phyloP scores from a whole-genome alignment of 306 rosid genomes.

The Astragalus glycyphyllos region DNA sequence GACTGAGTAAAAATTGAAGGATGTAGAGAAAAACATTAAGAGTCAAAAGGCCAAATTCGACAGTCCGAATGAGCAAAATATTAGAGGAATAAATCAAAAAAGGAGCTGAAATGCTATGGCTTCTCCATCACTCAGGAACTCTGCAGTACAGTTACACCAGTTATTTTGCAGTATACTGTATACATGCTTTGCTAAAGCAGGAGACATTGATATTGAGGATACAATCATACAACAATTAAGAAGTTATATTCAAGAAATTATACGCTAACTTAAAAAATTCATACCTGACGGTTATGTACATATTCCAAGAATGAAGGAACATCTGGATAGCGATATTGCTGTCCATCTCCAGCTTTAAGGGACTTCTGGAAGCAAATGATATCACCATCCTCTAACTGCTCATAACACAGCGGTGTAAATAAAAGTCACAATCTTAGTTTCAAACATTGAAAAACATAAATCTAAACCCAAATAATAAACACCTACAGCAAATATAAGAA shows the following conservation, averaged over 20 bases:
- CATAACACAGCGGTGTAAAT: conserved; percentile 30
- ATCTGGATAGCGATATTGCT: conserved; percentile 70
- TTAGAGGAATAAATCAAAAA: too few relatives aligned
- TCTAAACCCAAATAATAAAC: not conserved
- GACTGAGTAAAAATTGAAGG: too few relatives aligned
- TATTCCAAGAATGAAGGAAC: conserved; percentile 87
- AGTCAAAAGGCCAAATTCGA: too few relatives aligned
- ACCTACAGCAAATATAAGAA: not conserved
- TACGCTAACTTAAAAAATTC: not conserved
- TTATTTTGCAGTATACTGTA: too few relatives aligned
- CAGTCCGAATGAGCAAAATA: too few relatives aligned
- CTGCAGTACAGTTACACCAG: too few relatives aligned
- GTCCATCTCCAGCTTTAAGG: conserved; percentile 50
- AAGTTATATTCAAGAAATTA: conserved; percentile 3
- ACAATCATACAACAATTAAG: conserved; percentile 1
- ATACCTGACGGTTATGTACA: conserved; percentile 93
- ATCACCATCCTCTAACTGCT: conserved; percentile 94
- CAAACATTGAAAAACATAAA: conserved; percentile 9
- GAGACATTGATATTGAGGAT: not conserved
- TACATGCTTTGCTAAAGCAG: too few relatives aligned
- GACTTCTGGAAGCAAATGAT: conserved; percentile 89
- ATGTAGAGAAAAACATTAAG: too few relatives aligned
- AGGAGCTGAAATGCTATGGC: too few relatives aligned
- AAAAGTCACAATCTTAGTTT: conserved; percentile 3
- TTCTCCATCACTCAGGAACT: too few relatives aligned